Base-by-base conservation (phyloP, 192 early-diverging fungal species). In the Umbelopsis ramanniana region DNA sequence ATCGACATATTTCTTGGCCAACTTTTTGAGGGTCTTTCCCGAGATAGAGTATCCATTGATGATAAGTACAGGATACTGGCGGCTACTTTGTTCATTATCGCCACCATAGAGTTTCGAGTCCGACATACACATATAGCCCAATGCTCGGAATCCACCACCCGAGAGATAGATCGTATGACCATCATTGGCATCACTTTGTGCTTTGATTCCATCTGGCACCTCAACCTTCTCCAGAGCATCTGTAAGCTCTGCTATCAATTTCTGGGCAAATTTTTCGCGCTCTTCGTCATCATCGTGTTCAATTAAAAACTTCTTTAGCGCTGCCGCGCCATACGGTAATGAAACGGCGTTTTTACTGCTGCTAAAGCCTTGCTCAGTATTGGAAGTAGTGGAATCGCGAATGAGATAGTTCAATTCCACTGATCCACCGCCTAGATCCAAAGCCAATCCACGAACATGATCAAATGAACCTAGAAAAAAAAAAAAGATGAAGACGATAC, bases 351-450 rank as follows among this genome's bases (percentile, higher is more conserved):
- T 66, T 7, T 35, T 21, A 5, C 78, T 67, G 4, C 73, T 80
- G n/a, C 69, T 57, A 45, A 82, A 33, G 12, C 70, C 69, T 38
- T 66, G 33, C 0, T 12, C 72, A 15, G 8, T 67, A 67, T 40
- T 81, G 66, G 24, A 67, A 6, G 67, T 63, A 24, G 57, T 70
- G 3, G 77, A 70, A 23, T 70, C 75, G 21, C 81, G 71, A 52
- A 78, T 76, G 11, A 88, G 81, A 46, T 86, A 88, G 53, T 86
- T 88, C 19, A 88, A 55, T 69, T 88, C 85, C 6, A 86, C 80
- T 19, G 83, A 85, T 33, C 87, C 87, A 6, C 87, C 87, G 21
- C 87, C 87, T 8, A 85, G 75, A 72, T 88, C 87, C 78, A 85
- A 81, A 23, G 82, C 84, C 46, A 88, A 69, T 4, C 87, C 87